Conservation (phyloP, 2,329 filamentous ascomycete genomes). For the Xylariaceae sp. region DNA sequence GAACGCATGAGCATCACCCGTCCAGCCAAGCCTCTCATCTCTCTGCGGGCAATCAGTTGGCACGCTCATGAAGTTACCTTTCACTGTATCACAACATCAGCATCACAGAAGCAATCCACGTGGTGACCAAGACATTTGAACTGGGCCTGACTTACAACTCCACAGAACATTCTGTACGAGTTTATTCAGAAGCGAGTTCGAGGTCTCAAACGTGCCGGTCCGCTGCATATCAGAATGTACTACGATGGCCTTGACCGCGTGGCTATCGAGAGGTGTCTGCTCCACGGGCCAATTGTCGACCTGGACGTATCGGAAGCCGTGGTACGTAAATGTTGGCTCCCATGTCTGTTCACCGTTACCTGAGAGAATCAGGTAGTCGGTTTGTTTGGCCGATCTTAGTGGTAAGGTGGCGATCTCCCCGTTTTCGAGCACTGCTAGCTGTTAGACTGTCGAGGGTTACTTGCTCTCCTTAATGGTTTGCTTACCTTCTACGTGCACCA, state of each 20-base stretch:
- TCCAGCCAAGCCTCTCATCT: constrained; percentile 48
- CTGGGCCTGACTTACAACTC: constrained; percentile 35
- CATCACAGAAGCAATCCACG: not conserved
- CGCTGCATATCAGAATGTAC: constrained; percentile 49
- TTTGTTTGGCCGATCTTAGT: constrained; percentile 24
- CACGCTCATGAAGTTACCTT: constrained; percentile 52
- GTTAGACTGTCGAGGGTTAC: constrained; percentile 2
- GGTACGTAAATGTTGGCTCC: constrained; percentile 46
- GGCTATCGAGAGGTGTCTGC: constrained; percentile 26
- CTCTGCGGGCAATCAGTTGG: constrained; percentile 48
- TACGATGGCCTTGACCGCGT: constrained; percentile 35
- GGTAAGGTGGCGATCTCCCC: constrained; percentile 36
- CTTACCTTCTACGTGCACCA: constrained; percentile 48
- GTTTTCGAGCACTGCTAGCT: constrained; percentile 39
- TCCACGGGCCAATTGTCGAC: constrained; percentile 37
- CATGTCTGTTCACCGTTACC: constrained; percentile 50
- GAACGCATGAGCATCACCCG: constrained; percentile 44
- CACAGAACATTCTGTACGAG: constrained; percentile 51
- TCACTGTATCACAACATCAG: constrained; percentile 31
- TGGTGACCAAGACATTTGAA: not conserved
- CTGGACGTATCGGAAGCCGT: constrained; percentile 47
- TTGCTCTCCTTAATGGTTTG: not conserved
- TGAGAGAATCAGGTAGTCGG: constrained; percentile 23
- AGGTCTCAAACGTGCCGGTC: constrained; percentile 48
- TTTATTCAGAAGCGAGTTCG: constrained; percentile 46